Evolutionary conservation across 164 flowering plant species (phyloP).

Genomic region (Echeveria elegans): DNA sequence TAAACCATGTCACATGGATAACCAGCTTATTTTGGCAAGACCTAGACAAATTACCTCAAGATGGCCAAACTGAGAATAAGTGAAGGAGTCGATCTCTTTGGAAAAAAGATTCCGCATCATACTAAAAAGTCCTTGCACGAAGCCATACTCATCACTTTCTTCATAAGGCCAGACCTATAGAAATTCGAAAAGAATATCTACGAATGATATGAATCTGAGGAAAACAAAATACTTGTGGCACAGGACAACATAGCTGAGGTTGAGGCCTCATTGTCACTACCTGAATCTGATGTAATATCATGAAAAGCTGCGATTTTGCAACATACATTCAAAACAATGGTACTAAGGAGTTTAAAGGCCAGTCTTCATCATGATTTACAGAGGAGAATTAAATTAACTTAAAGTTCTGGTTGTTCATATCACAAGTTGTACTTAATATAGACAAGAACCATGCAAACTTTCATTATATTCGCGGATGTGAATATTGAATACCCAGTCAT

Average conservation of each 20-base stretch:
- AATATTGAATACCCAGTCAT: not conserved
- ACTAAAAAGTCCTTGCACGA: constrained; percentile 84
- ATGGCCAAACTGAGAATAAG: constrained; percentile 20
- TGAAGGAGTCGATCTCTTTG: constrained; percentile 26
- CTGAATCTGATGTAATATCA: not conserved
- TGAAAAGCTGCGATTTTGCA: not conserved
- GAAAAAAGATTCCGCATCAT: constrained; percentile 66
- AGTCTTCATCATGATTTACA: not conserved
- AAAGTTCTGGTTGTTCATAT: not conserved
- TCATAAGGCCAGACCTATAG: constrained; percentile 91
- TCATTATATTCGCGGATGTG: not conserved
- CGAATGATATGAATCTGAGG: not conserved
- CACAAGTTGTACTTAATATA: not conserved
- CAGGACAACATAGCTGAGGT: not conserved
- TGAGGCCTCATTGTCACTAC: not conserved
- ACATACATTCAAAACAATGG: not conserved
- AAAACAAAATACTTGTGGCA: not conserved
- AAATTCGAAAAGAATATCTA: not conserved
- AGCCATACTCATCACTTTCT: constrained; percentile 75
- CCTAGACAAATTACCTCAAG: constrained; percentile 26
- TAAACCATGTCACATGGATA: not conserved
- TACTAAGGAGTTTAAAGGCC: not conserved
- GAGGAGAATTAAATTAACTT: not conserved
- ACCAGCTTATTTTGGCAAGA: not conserved
- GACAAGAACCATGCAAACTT: not conserved